These are phyloP conservation scores for Yarrowia sp. DNA, from an alignment of 805 yeast genomes.

Conservation along the genomic window DNA sequence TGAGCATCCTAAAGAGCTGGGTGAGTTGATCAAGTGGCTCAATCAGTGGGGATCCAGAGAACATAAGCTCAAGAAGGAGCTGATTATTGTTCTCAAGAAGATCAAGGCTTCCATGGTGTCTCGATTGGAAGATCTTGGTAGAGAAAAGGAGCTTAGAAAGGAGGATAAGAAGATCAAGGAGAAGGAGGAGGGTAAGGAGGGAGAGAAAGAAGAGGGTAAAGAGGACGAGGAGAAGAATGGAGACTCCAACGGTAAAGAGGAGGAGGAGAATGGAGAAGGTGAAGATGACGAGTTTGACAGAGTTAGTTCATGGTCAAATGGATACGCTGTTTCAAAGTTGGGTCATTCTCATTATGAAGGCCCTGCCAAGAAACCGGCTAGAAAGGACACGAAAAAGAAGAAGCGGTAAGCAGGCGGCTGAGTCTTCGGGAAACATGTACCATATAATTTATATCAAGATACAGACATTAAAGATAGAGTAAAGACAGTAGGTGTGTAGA, in stretches of 20 bases:
- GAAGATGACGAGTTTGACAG: conserved; percentile 29
- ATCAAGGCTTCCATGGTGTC: conserved; percentile 56
- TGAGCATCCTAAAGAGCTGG: conserved; percentile 60
- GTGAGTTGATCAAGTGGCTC: conserved; percentile 59
- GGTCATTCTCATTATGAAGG: conserved; percentile 38
- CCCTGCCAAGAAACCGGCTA: background rate
- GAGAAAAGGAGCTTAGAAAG: conserved; percentile 40
- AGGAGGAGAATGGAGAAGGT: conserved; percentile 48
- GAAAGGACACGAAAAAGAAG: conserved; percentile 16
- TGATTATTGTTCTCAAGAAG: conserved; percentile 52
- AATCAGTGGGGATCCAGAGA: conserved; percentile 77
- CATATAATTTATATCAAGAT: conserved; percentile 14
- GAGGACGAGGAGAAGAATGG: conserved; percentile 10
- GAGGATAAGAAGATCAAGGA: conserved; percentile 32
- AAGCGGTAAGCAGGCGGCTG: background rate
- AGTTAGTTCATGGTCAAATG: conserved; percentile 34
- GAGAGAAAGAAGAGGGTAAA: background rate
- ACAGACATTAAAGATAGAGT: background rate
- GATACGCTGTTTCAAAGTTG: conserved; percentile 30
- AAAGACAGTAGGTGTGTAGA: too few relatives aligned
- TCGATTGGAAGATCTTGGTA: conserved; percentile 40
- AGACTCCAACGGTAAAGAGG: conserved; percentile 27
- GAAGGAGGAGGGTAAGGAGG: conserved; percentile 28
- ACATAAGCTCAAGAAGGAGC: conserved; percentile 59
- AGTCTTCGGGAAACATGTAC: background rate